Conservation (phyloP, 116 monocot species). For the Dioscorea cayenensis region DNA sequence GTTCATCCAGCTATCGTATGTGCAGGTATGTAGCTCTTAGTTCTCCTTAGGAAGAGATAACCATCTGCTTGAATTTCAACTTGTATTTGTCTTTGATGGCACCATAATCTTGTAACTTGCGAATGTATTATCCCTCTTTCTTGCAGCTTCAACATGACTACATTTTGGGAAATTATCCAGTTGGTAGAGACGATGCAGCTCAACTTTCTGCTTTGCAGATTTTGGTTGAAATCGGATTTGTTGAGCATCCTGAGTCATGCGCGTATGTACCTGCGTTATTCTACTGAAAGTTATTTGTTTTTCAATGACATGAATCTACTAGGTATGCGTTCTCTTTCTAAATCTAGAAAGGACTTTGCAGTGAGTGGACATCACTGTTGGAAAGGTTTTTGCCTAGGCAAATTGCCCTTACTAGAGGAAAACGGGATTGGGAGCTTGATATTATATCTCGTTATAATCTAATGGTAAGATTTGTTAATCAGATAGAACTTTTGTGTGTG, state of each 20-base stretch:
- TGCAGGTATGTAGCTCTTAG: constrained; percentile 48
- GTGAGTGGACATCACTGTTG: constrained; percentile 91
- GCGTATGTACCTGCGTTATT: constrained; percentile 41
- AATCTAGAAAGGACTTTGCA: constrained; percentile 14
- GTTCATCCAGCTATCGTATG: constrained; percentile 96
- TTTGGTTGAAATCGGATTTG: constrained; percentile 78
- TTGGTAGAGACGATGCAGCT: constrained; percentile 95
- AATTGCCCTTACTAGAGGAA: constrained; percentile 88
- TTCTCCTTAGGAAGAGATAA: neutral
- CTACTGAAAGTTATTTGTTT: neutral
- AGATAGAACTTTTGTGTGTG: neutral
- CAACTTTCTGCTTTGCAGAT: constrained; percentile 91
- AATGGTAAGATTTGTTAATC: constrained; percentile 53
- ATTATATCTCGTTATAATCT: constrained; percentile 74
- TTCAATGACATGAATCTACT: neutral
- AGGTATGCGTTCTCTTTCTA: neutral
- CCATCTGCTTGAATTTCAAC: neutral
- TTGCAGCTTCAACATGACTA: constrained; percentile 97
- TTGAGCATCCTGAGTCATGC: constrained; percentile 77
- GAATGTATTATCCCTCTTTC: constrained; percentile 6
- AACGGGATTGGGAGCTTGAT: constrained; percentile 90
- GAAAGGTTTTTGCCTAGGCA: constrained; percentile 97
- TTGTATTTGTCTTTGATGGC: neutral
- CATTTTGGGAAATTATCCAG: constrained; percentile 94
- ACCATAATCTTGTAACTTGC: constrained; percentile 9